Conservation (phyloP, 495 filamentous ascomycete genomes). For the Penicillium paradoxum region DNA sequence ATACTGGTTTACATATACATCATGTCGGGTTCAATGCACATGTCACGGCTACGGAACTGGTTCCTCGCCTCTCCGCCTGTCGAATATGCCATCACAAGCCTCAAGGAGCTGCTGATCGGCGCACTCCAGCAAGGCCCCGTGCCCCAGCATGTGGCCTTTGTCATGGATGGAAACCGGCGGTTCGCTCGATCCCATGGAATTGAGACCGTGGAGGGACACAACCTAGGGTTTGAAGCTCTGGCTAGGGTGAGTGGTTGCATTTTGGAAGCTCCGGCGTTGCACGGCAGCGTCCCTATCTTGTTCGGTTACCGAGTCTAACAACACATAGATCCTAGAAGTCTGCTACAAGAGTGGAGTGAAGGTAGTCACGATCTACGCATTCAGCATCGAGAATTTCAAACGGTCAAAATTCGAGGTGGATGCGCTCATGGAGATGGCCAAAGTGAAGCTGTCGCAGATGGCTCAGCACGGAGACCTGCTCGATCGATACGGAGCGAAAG, state of each 20-base stretch:
- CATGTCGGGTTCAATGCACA: conserved; percentile 55
- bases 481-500: conserved; percentile 84
- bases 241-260: conserved; percentile 55
- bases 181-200: conserved; percentile 87
- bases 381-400: conserved; percentile 99
- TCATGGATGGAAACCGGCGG: conserved; percentile 96
- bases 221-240: conserved; percentile 90
- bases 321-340: conserved; percentile 77
- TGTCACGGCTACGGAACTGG: conserved; percentile 78
- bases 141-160: conserved; percentile 91
- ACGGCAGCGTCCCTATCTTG: background rate
- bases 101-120: conserved; percentile 79
- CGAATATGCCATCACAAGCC: conserved; percentile 68
- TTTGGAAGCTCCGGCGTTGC: conserved; percentile 5
- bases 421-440: conserved; percentile 95
- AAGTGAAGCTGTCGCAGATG: conserved; percentile 85
- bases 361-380: conserved; percentile 95
- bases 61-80: conserved; percentile 81
- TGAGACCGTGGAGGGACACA: conserved; percentile 96
- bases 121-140: conserved; percentile 85
- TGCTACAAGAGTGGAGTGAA: conserved; percentile 94
- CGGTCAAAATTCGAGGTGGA: conserved; percentile 97
- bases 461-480: conserved; percentile 89
- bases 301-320: background rate
- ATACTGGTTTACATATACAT: conserved; percentile 1